Evolutionary conservation across 2,329 filamentous ascomycete genomes (phyloP).

Genomic region (Stenocarpella maydis): DNA sequence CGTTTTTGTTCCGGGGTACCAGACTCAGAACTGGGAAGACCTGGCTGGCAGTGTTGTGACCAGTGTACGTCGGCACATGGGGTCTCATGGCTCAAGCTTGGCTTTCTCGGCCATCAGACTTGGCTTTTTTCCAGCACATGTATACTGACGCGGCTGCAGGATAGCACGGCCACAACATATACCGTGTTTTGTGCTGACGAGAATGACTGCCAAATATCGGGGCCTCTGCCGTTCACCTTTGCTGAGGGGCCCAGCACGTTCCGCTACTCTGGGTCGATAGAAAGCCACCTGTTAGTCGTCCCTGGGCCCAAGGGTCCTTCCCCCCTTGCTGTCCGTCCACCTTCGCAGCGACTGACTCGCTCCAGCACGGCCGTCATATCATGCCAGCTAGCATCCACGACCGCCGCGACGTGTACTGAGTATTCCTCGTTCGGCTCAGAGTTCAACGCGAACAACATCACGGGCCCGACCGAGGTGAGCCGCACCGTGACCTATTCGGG

Average conservation of each 20-base stretch:
- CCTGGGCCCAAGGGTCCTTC: background rate
- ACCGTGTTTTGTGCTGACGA: slow-evolving; percentile 58
- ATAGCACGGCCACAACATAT: slow-evolving; percentile 53
- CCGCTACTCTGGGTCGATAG: slow-evolving; percentile 27
- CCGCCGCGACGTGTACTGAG: slow-evolving; percentile 56
- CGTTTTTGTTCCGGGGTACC: slow-evolving; percentile 55
- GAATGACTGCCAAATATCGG: slow-evolving; percentile 52
- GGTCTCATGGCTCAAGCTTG: slow-evolving; percentile 37
- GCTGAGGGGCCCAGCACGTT: slow-evolving; percentile 56
- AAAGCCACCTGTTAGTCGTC: slow-evolving; percentile 19
- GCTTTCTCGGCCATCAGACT: background rate
- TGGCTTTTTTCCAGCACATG: background rate
- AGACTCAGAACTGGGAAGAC: slow-evolving; percentile 51
- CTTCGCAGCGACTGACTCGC: background rate
- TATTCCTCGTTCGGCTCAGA: slow-evolving; percentile 54
- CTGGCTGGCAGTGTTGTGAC: slow-evolving; percentile 56
- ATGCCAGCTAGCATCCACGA: slow-evolving; percentile 52
- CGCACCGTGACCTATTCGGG: slow-evolving; percentile 56
- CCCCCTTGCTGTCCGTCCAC: slow-evolving; percentile 10
- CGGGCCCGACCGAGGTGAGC: slow-evolving; percentile 53
- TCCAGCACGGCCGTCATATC: slow-evolving; percentile 53
- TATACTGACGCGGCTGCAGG: slow-evolving; percentile 40
- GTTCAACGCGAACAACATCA: slow-evolving; percentile 49
- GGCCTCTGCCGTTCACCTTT: slow-evolving; percentile 57
- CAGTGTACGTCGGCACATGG: slow-evolving; percentile 46